Evolutionary conservation across 106 monocot genomes (phyloP), one percentile per base, ranked within the genome.

Genomic region (Ottelia alismoides): DNA sequence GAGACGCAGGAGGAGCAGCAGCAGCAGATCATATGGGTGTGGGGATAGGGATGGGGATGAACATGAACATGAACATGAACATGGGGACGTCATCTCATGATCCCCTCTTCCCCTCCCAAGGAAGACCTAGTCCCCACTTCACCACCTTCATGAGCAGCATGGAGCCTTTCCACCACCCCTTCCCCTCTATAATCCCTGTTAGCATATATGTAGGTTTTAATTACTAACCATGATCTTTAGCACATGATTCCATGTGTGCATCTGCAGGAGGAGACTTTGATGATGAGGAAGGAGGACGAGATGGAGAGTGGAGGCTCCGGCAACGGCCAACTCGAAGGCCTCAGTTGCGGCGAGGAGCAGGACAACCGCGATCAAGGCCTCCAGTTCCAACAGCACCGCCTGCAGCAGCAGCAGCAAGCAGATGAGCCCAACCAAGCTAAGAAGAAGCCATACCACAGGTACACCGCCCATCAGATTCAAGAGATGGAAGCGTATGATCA

Each of bases 371-470:
- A 45, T 43, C 35, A 31, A 24, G 32, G 62, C 30, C 21, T 31
- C n/a, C 50, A 63, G n/a, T 47, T 24, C 0, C 58, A 27, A 3
- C 45, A 11, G 4, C 57, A 12, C 31, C 23, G 9, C 7, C 25
- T 11, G n/a, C n/a, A n/a, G 51, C 57, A n/a, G 16, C 51, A 18
- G 25, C 60, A 29, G 57, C n/a, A n/a, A n/a, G n/a, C n/a, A n/a
- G n/a, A n/a, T n/a, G 45, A 28, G 53, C 69, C 35, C 22, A 27
- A 61, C 55, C 44, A 30, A n/a, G 56, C 47, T 11, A 90, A 84
- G 72, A 77, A 77, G 80, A 90, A 90, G 71, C 77, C 84, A 0
- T 90, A 90, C 64, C 89, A 90, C 70, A 79, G 89, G 48, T 84
- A 90, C 72, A 84, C 84, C 30, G 63, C 89, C 9, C 74, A 64